Base-by-base conservation (phyloP, 352 stramenopile genomes). In the Aphanomyces astaci region DNA sequence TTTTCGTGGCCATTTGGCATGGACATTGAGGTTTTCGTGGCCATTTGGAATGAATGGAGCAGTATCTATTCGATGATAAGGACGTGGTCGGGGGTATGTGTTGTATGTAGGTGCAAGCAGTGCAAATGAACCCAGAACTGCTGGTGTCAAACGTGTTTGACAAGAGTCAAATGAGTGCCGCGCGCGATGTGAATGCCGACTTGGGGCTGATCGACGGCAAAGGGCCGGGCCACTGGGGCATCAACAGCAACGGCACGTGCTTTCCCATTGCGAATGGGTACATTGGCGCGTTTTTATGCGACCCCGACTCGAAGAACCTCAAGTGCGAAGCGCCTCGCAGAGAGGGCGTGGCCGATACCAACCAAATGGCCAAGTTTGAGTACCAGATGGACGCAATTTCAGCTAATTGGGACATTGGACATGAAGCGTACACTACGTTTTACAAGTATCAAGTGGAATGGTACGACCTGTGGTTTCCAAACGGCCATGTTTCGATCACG, bases 321-420 rank as follows among this genome's bases (percentile, higher is more conserved):
- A n/a, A n/a, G n/a, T n/a, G n/a, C n/a, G n/a, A n/a, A n/a, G n/a
- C n/a, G n/a, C n/a, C n/a, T n/a, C n/a, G n/a, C n/a, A n/a, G n/a
- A n/a, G n/a, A 84, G 11, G 63, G 62, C 31, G 56, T 78, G 15
- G 45, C 52, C 1, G 79, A 78, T 52, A 80, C 52, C 17, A 66
- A 80, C 19, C 25, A 77, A 51, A 84, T 85, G 77, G 48, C 32
- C 39, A 40, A 73, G 5, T 85, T 85, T 51, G 68, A 75, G 51
- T 90, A 90, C 49, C 77, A 84, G 15, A 81, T 86, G 71, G 81
- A 89, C 54, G 76, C 79, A 0, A 78, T 89, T 39, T 89, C 81
- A 19, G 72, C 79, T 0, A 89, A 87, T 27, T 87, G 78, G 80
- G 74, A 75, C 2, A 75, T 87, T 57, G 78, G 84, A 53, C 67